These are phyloP conservation scores for Candida fluviatilis DNA, from an alignment of 805 yeast species.

Conservation along the genomic window DNA sequence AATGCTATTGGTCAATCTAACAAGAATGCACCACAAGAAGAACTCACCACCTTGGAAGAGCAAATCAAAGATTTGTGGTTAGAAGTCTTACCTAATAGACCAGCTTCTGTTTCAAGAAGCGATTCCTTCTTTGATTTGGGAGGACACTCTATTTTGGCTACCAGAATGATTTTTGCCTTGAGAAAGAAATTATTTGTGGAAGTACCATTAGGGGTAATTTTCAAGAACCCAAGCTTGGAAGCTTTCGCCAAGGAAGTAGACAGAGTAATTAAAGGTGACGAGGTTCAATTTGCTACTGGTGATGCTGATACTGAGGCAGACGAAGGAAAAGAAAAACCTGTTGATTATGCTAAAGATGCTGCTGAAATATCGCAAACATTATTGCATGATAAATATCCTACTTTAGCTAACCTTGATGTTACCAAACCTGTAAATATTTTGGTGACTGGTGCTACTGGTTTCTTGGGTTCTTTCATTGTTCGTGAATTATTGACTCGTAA, in stretches of 20 bases:
- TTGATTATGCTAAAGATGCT: constrained; percentile 75
- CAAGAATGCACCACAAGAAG: constrained; percentile 39
- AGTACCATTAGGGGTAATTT: constrained; percentile 84
- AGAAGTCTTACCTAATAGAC: constrained; percentile 76
- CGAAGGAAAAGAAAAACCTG: constrained; percentile 23
- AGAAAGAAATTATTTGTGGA: constrained; percentile 75
- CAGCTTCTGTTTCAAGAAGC: constrained; percentile 67
- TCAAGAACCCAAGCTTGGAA: constrained; percentile 82
- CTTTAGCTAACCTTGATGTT: constrained; percentile 32
- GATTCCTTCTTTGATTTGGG: constrained; percentile 97
- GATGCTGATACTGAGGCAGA: constrained; percentile 10
- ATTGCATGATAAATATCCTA: constrained; percentile 43
- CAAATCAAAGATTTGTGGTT: constrained; percentile 82
- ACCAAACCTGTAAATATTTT: constrained; percentile 54
- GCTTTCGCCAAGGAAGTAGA: constrained; percentile 74
- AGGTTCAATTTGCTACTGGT: constrained; percentile 38
- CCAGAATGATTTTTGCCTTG: constrained; percentile 92
- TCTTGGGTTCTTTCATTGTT: constrained; percentile 86
- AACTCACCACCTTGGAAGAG: constrained; percentile 60
- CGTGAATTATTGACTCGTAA: constrained; percentile 66
- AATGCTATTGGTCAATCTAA: constrained; percentile 36
- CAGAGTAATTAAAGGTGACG: constrained; percentile 47
- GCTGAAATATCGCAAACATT: constrained; percentile 38
- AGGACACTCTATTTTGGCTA: constrained; percentile 96
- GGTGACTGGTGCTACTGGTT: constrained; percentile 95